These are phyloP conservation scores for Blastobotrys arbuscula DNA, from an alignment of 1,139 yeast species.

Conservation along the genomic window DNA sequence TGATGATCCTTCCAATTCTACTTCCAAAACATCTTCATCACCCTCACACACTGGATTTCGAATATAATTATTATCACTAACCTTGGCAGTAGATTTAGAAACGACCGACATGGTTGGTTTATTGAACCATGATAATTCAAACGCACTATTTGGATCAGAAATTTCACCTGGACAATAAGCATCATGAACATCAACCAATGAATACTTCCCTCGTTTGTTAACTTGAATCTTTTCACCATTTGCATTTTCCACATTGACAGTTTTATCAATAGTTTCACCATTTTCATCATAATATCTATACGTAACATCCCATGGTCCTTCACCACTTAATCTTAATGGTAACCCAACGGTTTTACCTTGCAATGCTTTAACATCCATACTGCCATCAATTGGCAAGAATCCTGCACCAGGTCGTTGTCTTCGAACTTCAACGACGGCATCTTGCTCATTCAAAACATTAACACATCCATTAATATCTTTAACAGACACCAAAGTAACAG, in stretches of 20 bases:
- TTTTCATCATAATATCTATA: constrained; percentile 30
- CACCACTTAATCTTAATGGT: constrained; percentile 54
- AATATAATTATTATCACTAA: constrained; percentile 27
- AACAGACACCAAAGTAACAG: constrained; percentile 56
- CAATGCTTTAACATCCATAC: constrained; percentile 25
- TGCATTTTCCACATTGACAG: constrained; percentile 18
- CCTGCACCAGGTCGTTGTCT: constrained; percentile 58
- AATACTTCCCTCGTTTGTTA: constrained; percentile 57
- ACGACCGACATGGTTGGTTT: constrained; percentile 49
- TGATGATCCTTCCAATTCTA: constrained; percentile 48
- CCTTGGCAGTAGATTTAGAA: constrained; percentile 25
- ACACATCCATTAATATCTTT: constrained; percentile 71
- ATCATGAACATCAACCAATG: constrained; percentile 53
- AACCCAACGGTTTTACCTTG: constrained; percentile 57
- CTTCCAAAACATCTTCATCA: constrained; percentile 45
- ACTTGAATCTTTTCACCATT: constrained; percentile 39
- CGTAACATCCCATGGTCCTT: constrained; percentile 44
- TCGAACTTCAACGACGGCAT: constrained; percentile 57
- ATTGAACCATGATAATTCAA: constrained; percentile 35
- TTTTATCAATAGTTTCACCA: constrained; percentile 16
- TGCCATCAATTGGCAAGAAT: constrained; percentile 39
- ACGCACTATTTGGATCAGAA: constrained; percentile 18
- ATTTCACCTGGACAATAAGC: constrained; percentile 66
- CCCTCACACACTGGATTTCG: constrained; percentile 44
- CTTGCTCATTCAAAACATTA: constrained; percentile 57